Evolutionary conservation across 805 yeast species (phyloP), one percentile per base, ranked within the genome.

Genomic region (Ascoidea rubescens): DNA sequence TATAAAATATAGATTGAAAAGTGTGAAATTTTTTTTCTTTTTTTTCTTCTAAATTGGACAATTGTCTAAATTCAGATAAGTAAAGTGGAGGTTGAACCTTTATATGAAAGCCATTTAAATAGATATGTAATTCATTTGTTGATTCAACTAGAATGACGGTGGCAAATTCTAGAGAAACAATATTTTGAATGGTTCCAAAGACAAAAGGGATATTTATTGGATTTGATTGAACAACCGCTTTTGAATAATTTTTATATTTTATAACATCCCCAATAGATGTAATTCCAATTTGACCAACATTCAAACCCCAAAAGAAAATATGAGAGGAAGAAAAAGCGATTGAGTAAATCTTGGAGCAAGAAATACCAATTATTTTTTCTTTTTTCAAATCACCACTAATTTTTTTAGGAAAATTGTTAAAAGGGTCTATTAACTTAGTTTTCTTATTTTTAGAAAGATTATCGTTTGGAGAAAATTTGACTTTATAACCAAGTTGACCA

Each of bases 201-300:
- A 67, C 62, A 47, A 79, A 73, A 33, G 65, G 68, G 21, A 72
- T 62, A 52, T 60, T 64, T 54, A 65, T 71, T 43, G 78, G 81
- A 17, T 57, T 54, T 4, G 56, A 17, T 56, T 72, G 74, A 17
- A 70, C 57, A 1, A 64, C 57, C 1, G 80, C 79, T 57, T 69
- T 62, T 58, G 56, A 52, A 21, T 49, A 46, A 48, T 56, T 56
- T 6, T 69, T 61, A 56, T 65, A 60, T 56, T 57, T 63, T 56
- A 57, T 62, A 55, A 57, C 57, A 14, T 64, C 65, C 8, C 67
- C 63, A 1, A 66, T 53, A 16, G 67, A 53, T 5, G 69, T 58
- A 50, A 76, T 68, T 2, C 91, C 91, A 81, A 87, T 78, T 63
- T 87, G 96, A 0, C 96, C 96, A 43, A 79, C 67, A 60, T 87